Conservation (phyloP, 257 asterid genomes). For the Capsicum rhomboideum region DNA sequence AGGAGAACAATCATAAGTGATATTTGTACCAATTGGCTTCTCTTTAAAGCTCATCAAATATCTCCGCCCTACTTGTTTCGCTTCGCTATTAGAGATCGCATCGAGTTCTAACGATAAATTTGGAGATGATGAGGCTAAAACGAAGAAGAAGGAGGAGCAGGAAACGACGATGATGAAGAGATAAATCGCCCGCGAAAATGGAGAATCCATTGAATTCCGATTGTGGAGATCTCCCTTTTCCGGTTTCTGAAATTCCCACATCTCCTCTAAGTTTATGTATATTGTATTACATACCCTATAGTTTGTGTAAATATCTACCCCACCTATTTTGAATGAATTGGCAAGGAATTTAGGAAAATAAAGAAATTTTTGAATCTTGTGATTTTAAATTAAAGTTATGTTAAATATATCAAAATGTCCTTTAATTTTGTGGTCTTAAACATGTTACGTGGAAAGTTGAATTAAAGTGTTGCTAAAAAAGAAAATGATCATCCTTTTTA, state of each 20-base stretch:
- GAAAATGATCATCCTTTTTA: too few species aligned
- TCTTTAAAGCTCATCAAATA: conserved; percentile 63
- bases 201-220: not conserved
- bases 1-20: conserved; percentile 84
- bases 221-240: not conserved
- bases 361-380: too few species aligned
- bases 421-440: too few species aligned
- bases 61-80: conserved; percentile 28
- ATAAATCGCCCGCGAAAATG: not conserved
- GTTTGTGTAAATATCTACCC: too few species aligned
- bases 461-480: too few species aligned
- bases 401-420: too few species aligned
- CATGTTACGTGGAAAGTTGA: too few species aligned
- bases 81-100: conserved; percentile 18
- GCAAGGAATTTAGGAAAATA: too few species aligned
- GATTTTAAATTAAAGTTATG: too few species aligned
- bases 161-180: not conserved
- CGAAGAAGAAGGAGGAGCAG: not conserved
- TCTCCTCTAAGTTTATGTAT: not conserved
- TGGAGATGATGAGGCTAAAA: conserved; percentile 1
- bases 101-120: not conserved
- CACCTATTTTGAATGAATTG: too few species aligned
- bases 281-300: not conserved
- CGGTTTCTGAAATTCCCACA: not conserved
- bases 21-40: conserved; percentile 75